These are phyloP conservation scores for Eimeria acervulina DNA, from an alignment of 169 alveolate genomes.

Conservation along the genomic window DNA sequence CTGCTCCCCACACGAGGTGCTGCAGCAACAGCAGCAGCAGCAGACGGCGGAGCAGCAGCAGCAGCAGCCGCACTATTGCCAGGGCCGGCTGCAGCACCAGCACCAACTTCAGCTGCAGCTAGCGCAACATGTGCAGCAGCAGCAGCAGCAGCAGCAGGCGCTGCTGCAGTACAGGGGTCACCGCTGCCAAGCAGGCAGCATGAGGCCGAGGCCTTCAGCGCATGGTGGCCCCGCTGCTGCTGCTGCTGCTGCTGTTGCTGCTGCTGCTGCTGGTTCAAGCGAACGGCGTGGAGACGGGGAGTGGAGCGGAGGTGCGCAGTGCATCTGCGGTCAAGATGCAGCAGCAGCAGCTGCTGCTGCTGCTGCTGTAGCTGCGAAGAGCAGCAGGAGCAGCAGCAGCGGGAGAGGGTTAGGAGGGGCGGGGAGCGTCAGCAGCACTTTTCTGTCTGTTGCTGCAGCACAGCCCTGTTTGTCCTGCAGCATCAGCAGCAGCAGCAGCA, in stretches of 20 bases:
- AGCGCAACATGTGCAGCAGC: conserved; percentile 2
- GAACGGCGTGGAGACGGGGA: not conserved
- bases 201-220: not conserved
- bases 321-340: not conserved
- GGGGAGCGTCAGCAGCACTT: not conserved
- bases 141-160: conserved; percentile 30
- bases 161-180: conserved; percentile 9
- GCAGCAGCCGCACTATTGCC: not conserved
- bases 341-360: conserved; percentile 27
- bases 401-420: conserved; percentile 12
- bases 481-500: conserved; percentile 41
- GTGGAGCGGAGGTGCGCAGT: not conserved
- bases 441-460: not conserved
- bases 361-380: not conserved
- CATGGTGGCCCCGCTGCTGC: not conserved
- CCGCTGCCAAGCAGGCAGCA: conserved; percentile 42
- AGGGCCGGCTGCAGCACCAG: too few relatives aligned
- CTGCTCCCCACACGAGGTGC: not conserved
- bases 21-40: conserved; percentile 11
- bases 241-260: conserved; percentile 34
- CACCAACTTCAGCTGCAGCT: not conserved
- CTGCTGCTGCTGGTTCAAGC: not conserved
- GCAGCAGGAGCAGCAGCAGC: conserved; percentile 30
- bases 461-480: conserved; percentile 38
- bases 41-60: not conserved